These are phyloP conservation scores for Monilinia polystroma DNA, from an alignment of 2,329 filamentous ascomycete species.

Conservation along the genomic window DNA sequence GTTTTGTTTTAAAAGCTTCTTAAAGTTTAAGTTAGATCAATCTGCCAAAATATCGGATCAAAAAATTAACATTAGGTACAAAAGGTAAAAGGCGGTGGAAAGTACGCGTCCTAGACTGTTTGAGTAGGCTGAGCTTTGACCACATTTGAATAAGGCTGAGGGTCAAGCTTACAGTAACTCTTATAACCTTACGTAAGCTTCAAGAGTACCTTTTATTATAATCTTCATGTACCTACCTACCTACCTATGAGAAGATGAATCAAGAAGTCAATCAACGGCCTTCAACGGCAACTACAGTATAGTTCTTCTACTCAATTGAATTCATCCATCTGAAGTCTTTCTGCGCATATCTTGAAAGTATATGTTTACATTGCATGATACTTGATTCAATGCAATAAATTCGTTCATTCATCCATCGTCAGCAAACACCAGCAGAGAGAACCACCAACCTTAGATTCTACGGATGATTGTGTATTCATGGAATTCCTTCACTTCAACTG, in stretches of 20 bases:
- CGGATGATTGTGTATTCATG: not conserved
- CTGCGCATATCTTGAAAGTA: not conserved
- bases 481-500: not conserved
- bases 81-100: conserved; percentile 4
- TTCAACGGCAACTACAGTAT: no score
- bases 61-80: conserved; percentile 2
- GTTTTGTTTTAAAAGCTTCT: conserved; percentile 12
- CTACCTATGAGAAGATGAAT: no score
- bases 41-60: conserved; percentile 2
- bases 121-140: conserved; percentile 1
- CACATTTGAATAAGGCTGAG: not conserved
- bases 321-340: not conserved
- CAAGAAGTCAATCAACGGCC: no score
- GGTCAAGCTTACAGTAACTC: not conserved
- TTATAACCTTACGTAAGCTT: no score
- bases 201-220: no score
- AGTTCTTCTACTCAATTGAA: not conserved
- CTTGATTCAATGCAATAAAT: no score
- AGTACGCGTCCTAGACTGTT: conserved; percentile 1
- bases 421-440: not conserved
- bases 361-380: not conserved
- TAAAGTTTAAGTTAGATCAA: conserved; percentile 5
- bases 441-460: not conserved
- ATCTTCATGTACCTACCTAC: no score
- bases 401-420: not conserved